Evolutionary conservation across 2,329 filamentous ascomycete genomes (phyloP), one percentile per base, ranked within the genome.

Genomic region (Fusarium virguliforme): DNA sequence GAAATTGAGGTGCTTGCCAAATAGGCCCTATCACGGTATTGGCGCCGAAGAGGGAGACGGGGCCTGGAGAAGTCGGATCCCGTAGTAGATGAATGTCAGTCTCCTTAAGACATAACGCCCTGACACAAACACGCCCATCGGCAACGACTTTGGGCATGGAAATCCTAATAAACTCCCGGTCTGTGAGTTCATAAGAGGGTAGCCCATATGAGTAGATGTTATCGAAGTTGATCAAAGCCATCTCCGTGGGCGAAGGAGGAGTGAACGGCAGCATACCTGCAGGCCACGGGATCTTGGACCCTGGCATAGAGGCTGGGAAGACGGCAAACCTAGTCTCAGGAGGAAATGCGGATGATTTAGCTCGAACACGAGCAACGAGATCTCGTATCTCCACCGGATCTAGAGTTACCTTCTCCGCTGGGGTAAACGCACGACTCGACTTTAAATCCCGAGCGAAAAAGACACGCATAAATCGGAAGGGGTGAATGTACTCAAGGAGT

Each of bases 211-310:
- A 54, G 51, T 38, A 54, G 22, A 38, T 28, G 1, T 54, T 54
- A 22, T 54, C 51, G 38, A 54, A 54, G 51, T 54, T 54, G 2
- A 54, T 35, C 51, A 38, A 38, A 37, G 51, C 34, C 51, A 37
- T 54, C 22, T 54, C 32, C 5, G 5, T 37, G 18, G 34, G 8
- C 8, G 34, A 37, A n/a, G 51, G 51, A 35, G 50, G 32, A 26
- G 34, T 4, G 22, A 37, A 54, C 3, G 32, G 32, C 8, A 10
- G 26, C 51, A 54, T 54, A 34, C 22, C 51, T n/a, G 10, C 35
- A 37, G 34, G 34, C 51, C 51, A 54, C 1, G 51, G 34, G 34
- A 54, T 54, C 3, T 38, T 37, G 22, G 51, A 54, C 26, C 51
- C 51, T 4, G 51, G 51, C 34, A 54, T 54, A 8, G 51, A 54